phyloP scores from a whole-genome alignment of 192 early-diverging fungal genomes.

The Umbelopsis sp. region DNA sequence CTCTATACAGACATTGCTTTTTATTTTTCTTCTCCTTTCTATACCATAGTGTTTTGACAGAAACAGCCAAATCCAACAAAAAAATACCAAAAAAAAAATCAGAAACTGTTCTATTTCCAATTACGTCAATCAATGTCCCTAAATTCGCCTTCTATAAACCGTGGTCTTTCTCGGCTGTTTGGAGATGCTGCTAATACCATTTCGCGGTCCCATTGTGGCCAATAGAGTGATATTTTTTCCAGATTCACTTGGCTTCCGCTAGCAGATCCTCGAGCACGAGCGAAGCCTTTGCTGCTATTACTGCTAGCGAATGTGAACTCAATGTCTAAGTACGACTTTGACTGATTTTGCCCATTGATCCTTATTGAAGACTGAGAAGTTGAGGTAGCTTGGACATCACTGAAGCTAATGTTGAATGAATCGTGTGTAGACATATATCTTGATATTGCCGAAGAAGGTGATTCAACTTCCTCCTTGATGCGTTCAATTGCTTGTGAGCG shows the following conservation, averaged over 20 bases:
- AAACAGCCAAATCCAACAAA: slow-evolving; percentile 4
- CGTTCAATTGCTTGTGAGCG: slow-evolving; percentile 6
- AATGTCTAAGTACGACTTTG: neutral
- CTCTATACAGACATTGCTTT: neutral
- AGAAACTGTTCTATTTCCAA: neutral
- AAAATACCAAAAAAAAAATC: neutral
- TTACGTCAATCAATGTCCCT: neutral
- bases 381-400: neutral
- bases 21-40: neutral
- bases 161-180: neutral
- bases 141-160: slow-evolving; percentile 5
- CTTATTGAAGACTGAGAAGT: neutral
- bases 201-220: slow-evolving; percentile 11
- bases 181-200: neutral
- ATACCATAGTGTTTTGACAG: slow-evolving; percentile 16
- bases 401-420: neutral
- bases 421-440: neutral
- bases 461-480: neutral
- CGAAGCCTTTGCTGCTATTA: neutral
- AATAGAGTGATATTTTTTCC: neutral
- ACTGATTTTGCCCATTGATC: neutral
- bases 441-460: neutral
- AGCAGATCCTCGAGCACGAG: neutral
- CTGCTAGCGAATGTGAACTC: neutral
- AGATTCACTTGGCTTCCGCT: neutral